Evolutionary conservation across 495 filamentous ascomycete genomes (phyloP), one percentile per base, ranked within the genome.

Genomic region (Lepraria neglecta): DNA sequence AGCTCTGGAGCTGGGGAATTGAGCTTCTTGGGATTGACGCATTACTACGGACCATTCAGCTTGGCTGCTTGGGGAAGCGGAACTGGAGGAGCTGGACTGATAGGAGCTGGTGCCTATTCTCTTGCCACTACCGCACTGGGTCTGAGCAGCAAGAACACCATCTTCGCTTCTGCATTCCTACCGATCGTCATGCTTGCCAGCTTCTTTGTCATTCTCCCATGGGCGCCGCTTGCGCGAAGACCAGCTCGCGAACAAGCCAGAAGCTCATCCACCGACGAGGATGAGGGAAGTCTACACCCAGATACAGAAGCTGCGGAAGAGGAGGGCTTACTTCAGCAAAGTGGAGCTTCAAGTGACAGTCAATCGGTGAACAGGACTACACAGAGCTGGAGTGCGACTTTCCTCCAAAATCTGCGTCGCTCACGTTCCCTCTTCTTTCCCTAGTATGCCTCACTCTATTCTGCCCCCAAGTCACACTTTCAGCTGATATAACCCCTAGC

Each of bases 61-160:
- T 76, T 97, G 47, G 94, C 92, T 5, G 85, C 89, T 14, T 98
- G 94, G 94, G 87, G 91, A 0, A 92, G 87, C 67, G 94, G 94
- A 0, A 97, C 94, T 0, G 94, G 94, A 4, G 94, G 85, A 0
- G 94, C 94, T 1, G 94, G 94, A 2, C 69, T 98, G 64, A 74
- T 92, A 6, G 94, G 94, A 1, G 89, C 92, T 9, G 92, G 90
- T 1, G 75, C 90, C 40, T 98, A 98, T 72, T 88, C 91, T 33
- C 60, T 95, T 27, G 80, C 90, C 31, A 97, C 91, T 0, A 90
- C 85, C n/a, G 84, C 83, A 61, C 61, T 95, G 12, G 84, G 85
- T 0, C 78, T 94, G 59, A 84, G 79, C 43, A 86, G 92, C 28
- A 82, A 78, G 67, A 76, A 73, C 19, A 92, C 86, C 42, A 75